Base-by-base conservation (phyloP, 768 basidiomycete species). In the Amyloporia xantha region DNA sequence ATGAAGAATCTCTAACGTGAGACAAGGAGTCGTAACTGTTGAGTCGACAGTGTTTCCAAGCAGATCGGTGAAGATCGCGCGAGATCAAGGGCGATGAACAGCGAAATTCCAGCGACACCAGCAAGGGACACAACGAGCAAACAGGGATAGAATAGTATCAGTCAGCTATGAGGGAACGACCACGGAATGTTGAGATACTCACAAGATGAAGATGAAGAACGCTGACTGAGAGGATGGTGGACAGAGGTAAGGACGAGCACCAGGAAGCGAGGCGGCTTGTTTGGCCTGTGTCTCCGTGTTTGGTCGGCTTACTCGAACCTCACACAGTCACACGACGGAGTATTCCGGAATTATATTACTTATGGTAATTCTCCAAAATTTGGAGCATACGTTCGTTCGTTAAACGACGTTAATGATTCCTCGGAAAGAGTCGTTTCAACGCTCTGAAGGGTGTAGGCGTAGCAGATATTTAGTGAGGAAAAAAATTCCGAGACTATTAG, bases 11-110 rank as follows among this genome's bases (percentile, higher is more conserved):
- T 53, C 54, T 50, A 52, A 30, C 36, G 43, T 42, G 44, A 50
- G 52, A 52, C 45, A n/a, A 50, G 35, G 55, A 46, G 55, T 53
- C 41, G 53, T 51, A 40, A 54, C 30, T 33, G 30, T 33, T 15
- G 30, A 33, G 30, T 33, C 30, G 21, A 36, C 26, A 19, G 13
- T 19, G 23, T 40, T 9, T 40, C 40, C 53, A 52, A 44, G 47
- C 38, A 60, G 65, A 68, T 68, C 68, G 58, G 54, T 50, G 19
- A 28, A 51, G 61, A 74, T 74, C 73, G 62, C 58, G 54, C 56
- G 54, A 50, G 62, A 73, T 74, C 68, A 65, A 56, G 24, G 20
- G 44, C 38, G 54, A 60, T 26, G 50, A 47, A 33, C 53, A 21
- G 49, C 27, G 39, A 26, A 20, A 21, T 38, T 41, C 43, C 40